Conservation (phyloP, 179 eudicot species). For the Carnegiea gigantea region DNA sequence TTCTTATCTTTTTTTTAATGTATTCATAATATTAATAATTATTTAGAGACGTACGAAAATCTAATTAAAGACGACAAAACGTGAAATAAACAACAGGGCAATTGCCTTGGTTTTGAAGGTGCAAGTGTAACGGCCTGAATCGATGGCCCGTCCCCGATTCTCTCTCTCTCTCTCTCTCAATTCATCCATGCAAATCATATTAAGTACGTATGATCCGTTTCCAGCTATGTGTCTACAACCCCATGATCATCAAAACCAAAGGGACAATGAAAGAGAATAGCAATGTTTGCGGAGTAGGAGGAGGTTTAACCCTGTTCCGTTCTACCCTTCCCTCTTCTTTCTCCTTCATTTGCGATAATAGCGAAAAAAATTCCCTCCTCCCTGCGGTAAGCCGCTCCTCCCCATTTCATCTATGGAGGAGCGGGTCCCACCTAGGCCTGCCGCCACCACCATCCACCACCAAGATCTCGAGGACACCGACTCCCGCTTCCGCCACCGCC, state of each 20-base stretch:
- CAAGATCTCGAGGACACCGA: neutral
- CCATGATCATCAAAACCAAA: neutral
- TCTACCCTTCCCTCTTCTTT: neutral
- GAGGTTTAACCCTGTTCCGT: neutral
- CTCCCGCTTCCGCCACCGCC: neutral
- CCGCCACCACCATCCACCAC: slow-evolving; percentile 2
- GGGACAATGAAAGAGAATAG: neutral
- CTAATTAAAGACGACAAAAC: too few relatives aligned
- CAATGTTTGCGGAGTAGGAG: neutral
- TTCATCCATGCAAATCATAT: neutral
- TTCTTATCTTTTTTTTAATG: too few relatives aligned
- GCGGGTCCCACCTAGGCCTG: slow-evolving; percentile 33
- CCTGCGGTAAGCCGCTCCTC: slow-evolving; percentile 40
- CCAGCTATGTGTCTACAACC: neutral
- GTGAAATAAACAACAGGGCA: neutral
- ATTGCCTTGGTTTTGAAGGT: too few relatives aligned
- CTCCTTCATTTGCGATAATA: slow-evolving; percentile 8
- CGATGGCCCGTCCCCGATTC: too few relatives aligned
- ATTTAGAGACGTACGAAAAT: too few relatives aligned
- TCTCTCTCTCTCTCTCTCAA: neutral
- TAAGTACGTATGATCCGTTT: neutral
- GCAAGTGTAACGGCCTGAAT: too few relatives aligned
- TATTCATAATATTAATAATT: too few relatives aligned
- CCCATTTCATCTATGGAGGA: slow-evolving; percentile 48
- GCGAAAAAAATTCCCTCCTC: slow-evolving; percentile 8